Conservation (phyloP, 2,329 filamentous ascomycete genomes). For the Hypoxylon sp. region DNA sequence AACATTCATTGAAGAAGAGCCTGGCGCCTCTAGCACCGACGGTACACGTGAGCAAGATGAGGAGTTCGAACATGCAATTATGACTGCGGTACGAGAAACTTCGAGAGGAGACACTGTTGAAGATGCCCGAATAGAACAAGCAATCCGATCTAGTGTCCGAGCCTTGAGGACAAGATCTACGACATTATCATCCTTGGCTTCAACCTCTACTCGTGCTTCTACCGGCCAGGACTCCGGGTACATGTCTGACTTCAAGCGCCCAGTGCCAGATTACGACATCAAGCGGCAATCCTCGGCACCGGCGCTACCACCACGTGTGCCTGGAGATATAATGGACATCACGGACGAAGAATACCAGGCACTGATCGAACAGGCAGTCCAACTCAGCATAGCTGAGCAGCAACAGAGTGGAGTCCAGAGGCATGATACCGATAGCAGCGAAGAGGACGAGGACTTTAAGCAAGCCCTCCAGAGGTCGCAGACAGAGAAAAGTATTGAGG, state of each 20-base stretch:
- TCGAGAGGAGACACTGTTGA: slow-evolving; percentile 77
- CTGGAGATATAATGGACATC: slow-evolving; percentile 58
- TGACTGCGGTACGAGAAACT: slow-evolving; percentile 75
- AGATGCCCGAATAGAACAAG: slow-evolving; percentile 77
- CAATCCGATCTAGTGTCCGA: slow-evolving; percentile 77
- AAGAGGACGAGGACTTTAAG: slow-evolving; percentile 44
- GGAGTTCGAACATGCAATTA: slow-evolving; percentile 80
- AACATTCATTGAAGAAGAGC: slow-evolving; percentile 44
- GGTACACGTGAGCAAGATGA: slow-evolving; percentile 58
- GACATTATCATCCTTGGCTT: slow-evolving; percentile 40
- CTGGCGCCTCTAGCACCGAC: slow-evolving; percentile 14
- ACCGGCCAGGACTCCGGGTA: slow-evolving; percentile 38
- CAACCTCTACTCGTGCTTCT: slow-evolving; percentile 36
- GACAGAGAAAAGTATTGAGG: slow-evolving; percentile 40
- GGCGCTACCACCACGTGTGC: slow-evolving; percentile 34
- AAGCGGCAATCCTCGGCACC: slow-evolving; percentile 1
- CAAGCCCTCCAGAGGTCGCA: slow-evolving; percentile 45
- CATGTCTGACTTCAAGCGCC: slow-evolving; percentile 43
- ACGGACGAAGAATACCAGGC: slow-evolving; percentile 70
- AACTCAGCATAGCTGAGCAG: slow-evolving; percentile 60
- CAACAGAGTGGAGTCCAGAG: slow-evolving; percentile 42
- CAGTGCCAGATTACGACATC: slow-evolving; percentile 26
- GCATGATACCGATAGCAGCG: slow-evolving; percentile 42
- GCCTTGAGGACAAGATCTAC: slow-evolving; percentile 59
- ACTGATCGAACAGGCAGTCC: slow-evolving; percentile 67